Percentiles rank a stretch among this genome's conserved stretches.
phyloP scores from a whole-genome alignment of 176 grass and related monocot genomes.

The Zoysia pacifica region DNA sequence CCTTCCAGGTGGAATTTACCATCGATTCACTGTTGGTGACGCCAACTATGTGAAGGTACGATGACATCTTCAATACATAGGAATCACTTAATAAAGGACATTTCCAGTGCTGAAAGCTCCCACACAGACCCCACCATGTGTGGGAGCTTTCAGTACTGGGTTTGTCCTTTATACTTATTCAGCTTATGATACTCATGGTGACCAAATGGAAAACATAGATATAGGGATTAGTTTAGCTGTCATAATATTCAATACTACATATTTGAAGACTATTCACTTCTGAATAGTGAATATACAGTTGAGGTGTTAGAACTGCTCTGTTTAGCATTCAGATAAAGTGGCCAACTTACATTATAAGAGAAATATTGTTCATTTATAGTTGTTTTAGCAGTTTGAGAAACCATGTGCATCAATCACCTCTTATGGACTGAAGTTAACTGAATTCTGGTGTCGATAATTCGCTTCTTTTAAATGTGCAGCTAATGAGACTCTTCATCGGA shows the following conservation, averaged over 20 bases:
- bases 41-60: slow-evolving; percentile 73
- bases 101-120: too few species aligned
- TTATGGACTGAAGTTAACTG: neutral
- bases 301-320: neutral
- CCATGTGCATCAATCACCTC: neutral
- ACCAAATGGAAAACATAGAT: neutral
- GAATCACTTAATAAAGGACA: neutral
- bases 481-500: slow-evolving; percentile 87
- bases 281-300: neutral
- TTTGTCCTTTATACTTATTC: neutral
- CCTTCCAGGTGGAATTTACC: slow-evolving; percentile 84
- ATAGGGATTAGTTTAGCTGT: neutral
- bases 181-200: neutral
- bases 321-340: neutral
- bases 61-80: neutral
- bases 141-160: too few species aligned
- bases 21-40: slow-evolving; percentile 71
- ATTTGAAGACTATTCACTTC: neutral
- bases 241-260: neutral
- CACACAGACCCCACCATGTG: too few species aligned
- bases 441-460: neutral
- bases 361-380: neutral
- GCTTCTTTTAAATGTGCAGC: slow-evolving; percentile 41
- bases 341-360: neutral
- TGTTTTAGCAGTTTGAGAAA: neutral